Percentiles rank a stretch among this genome's conserved stretches.
These are phyloP conservation scores for Drechslerella stenobrocha DNA, from an alignment of 2,329 filamentous ascomycete genomes.

Conservation along the genomic window DNA sequence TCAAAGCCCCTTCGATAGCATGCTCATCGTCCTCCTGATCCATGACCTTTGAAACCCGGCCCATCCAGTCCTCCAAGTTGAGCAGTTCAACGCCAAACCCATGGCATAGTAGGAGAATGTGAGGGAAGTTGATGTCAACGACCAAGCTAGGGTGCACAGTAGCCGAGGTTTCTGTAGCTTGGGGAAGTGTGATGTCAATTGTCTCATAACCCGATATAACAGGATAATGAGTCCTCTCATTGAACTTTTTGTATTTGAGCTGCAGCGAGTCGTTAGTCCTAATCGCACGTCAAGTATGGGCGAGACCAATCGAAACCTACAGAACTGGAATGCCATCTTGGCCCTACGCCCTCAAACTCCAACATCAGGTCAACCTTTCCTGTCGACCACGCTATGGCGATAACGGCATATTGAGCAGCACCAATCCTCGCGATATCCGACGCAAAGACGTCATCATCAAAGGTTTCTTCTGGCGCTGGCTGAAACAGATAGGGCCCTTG, in stretches of 20 bases:
- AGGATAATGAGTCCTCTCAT: conserved; percentile 45
- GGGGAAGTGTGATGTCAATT: conserved; percentile 43
- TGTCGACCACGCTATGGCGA: conserved; percentile 34
- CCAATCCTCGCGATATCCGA: conserved; percentile 52
- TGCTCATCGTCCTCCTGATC: conserved; percentile 50
- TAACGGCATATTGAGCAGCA: conserved; percentile 27
- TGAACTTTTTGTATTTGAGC: conserved; percentile 47
- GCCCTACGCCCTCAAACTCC: conserved; percentile 50
- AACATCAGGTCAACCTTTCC: conserved; percentile 49
- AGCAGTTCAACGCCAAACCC: conserved; percentile 50
- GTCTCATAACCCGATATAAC: conserved; percentile 52
- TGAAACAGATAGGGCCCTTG: conserved; percentile 53
- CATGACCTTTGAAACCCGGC: conserved; percentile 24
- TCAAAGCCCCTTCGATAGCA: conserved; percentile 44
- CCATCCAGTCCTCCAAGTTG: conserved; percentile 46
- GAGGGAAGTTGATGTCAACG: conserved; percentile 49
- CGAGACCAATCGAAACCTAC: background rate
- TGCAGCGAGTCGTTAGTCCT: conserved; percentile 1
- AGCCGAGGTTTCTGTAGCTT: conserved; percentile 29
- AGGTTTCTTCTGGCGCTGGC: conserved; percentile 51
- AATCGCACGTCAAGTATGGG: background rate
- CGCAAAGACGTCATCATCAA: conserved; percentile 49
- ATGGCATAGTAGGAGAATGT: conserved; percentile 51
- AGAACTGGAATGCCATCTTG: conserved; percentile 52
- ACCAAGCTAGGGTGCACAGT: conserved; percentile 50